Evolutionary conservation across 164 flowering plant genomes (phyloP).

Genomic region (Berberis vulgaris): DNA sequence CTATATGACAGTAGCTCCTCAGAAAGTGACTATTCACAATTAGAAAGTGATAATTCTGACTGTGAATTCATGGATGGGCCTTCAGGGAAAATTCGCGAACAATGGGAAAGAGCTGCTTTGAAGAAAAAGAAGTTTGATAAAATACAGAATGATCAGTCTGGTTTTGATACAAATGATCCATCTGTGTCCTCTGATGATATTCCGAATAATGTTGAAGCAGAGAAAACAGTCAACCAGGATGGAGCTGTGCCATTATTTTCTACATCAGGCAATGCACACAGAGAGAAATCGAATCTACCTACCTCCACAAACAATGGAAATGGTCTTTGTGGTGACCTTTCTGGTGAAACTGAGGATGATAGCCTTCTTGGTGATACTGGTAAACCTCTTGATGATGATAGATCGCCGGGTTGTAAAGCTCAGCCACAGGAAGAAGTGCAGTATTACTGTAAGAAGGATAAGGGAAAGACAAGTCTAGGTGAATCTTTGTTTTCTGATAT

Average conservation of each 20-base stretch:
- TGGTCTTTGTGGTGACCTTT: constrained; percentile 3
- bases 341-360: constrained; percentile 2
- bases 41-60: constrained; percentile 58
- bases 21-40: constrained; percentile 30
- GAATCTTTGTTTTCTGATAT: constrained; percentile 4
- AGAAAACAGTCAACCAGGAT: constrained; percentile 11
- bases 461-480: not conserved
- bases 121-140: constrained; percentile 26
- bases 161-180: constrained; percentile 22
- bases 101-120: constrained; percentile 62
- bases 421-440: not conserved
- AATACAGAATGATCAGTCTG: constrained; percentile 11
- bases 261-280: constrained; percentile 14
- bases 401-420: constrained; percentile 1
- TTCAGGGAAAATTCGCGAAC: constrained; percentile 42
- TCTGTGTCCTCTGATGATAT: constrained; percentile 23
- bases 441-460: not conserved
- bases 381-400: constrained; percentile 2
- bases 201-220: constrained; percentile 14
- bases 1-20: constrained; percentile 36
- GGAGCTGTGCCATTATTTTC: constrained; percentile 16
- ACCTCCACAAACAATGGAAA: constrained; percentile 11
- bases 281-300: constrained; percentile 12
- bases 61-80: constrained; percentile 65
- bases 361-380: constrained; percentile 2